A percentile compares a stretch with the other conserved stretches of the same genome.
These are phyloP conservation scores for Clarireedia paspali DNA, from an alignment of 2,329 filamentous ascomycete species.

Conservation along the genomic window DNA sequence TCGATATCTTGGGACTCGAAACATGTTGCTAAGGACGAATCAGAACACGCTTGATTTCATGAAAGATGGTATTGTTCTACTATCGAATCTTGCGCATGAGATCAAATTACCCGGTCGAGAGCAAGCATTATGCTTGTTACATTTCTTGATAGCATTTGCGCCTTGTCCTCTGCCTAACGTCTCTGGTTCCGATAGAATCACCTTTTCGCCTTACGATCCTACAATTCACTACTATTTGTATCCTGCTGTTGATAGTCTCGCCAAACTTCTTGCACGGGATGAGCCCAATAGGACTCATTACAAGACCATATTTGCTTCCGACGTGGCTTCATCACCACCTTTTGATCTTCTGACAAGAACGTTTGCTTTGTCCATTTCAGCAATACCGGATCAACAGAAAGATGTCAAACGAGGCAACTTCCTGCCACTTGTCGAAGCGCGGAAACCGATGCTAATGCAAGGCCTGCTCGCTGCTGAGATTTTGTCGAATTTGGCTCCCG, in stretches of 20 bases:
- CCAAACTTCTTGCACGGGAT: constrained; percentile 85
- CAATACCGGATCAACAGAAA: constrained; percentile 66
- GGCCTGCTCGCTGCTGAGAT: constrained; percentile 87
- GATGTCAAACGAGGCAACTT: constrained; percentile 51
- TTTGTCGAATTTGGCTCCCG: constrained; percentile 64
- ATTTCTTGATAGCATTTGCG: constrained; percentile 86
- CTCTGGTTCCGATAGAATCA: constrained; percentile 47
- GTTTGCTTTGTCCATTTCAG: constrained; percentile 79
- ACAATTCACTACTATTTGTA: constrained; percentile 80
- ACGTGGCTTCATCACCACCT: constrained; percentile 54
- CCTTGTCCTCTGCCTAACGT: constrained; percentile 64
- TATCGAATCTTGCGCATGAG: constrained; percentile 79
- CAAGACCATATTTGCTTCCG: constrained; percentile 70
- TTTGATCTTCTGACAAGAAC: constrained; percentile 79
- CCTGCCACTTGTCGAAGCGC: constrained; percentile 64
- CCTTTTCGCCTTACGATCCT: constrained; percentile 77
- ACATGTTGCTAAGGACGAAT: constrained; percentile 74
- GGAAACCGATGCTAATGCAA: constrained; percentile 88
- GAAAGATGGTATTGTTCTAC: constrained; percentile 84
- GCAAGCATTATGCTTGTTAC: constrained; percentile 76
- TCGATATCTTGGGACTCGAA: constrained; percentile 79
- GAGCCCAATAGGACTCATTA: constrained; percentile 87
- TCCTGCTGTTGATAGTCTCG: constrained; percentile 79
- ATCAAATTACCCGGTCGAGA: constrained; percentile 80
- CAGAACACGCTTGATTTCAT: constrained; percentile 90